phyloP scores from a whole-genome alignment of 495 filamentous ascomycete species.

The Aspergillus sparsus region DNA sequence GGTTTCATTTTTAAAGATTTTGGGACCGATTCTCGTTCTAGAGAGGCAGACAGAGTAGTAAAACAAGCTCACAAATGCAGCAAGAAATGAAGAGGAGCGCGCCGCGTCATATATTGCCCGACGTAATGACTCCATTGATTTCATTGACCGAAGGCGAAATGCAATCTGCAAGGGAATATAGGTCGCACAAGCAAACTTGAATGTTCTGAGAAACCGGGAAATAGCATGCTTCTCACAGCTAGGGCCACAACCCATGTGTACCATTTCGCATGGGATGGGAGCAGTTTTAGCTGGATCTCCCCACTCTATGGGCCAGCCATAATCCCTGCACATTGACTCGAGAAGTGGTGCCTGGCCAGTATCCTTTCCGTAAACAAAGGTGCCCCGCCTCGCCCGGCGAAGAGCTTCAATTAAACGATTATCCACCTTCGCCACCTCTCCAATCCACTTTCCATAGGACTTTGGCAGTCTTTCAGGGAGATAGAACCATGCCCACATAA shows the following conservation, averaged over 20 bases:
- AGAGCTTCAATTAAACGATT: slow-evolving; percentile 72
- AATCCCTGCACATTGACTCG: slow-evolving; percentile 73
- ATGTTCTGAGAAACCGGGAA: slow-evolving; percentile 68
- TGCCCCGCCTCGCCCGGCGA: slow-evolving; percentile 61
- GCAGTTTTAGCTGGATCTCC: slow-evolving; percentile 73
- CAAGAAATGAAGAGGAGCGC: slow-evolving; percentile 81
- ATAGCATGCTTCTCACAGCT: slow-evolving; percentile 79
- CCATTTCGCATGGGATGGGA: slow-evolving; percentile 84
- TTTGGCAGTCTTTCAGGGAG: slow-evolving; percentile 64
- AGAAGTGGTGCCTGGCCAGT: slow-evolving; percentile 73
- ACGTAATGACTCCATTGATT: slow-evolving; percentile 35
- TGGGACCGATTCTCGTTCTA: slow-evolving; percentile 77
- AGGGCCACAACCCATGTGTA: slow-evolving; percentile 78
- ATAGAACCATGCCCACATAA: slow-evolving; percentile 95
- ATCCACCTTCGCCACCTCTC: slow-evolving; percentile 77
- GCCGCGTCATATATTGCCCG: slow-evolving; percentile 60
- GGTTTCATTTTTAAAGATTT: slow-evolving; percentile 55
- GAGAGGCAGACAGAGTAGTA: slow-evolving; percentile 88
- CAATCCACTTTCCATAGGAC: slow-evolving; percentile 86
- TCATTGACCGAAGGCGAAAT: slow-evolving; percentile 59
- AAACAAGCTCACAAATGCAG: slow-evolving; percentile 76
- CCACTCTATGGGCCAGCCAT: slow-evolving; percentile 66
- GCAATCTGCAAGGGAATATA: slow-evolving; percentile 79
- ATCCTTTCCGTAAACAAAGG: slow-evolving; percentile 74
- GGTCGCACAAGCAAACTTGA: slow-evolving; percentile 72